These are phyloP conservation scores for Fusarium sacchari DNA, from an alignment of 2,329 filamentous ascomycete species.

Conservation along the genomic window DNA sequence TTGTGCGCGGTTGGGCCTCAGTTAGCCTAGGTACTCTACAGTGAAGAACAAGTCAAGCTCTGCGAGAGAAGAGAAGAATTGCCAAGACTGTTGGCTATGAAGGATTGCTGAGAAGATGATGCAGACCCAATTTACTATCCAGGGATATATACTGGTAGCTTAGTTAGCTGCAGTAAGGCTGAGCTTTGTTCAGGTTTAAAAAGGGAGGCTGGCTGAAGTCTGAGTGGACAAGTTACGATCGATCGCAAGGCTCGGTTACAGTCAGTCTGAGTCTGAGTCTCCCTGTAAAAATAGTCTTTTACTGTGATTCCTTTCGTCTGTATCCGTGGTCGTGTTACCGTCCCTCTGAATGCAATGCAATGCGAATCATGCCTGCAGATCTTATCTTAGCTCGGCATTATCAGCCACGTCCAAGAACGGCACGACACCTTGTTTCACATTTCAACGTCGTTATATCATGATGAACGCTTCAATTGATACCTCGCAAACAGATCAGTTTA, in stretches of 20 bases:
- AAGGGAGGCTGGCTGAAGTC: slow-evolving; percentile 17
- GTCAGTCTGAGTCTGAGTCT: neutral
- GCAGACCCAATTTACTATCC: slow-evolving; percentile 3
- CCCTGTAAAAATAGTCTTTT: neutral
- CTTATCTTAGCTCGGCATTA: neutral
- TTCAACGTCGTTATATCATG: neutral
- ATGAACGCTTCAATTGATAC: neutral
- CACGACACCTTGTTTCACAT: slow-evolving; percentile 5
- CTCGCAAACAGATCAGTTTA: neutral
- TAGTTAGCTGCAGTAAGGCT: slow-evolving; percentile 27
- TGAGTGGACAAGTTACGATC: slow-evolving; percentile 10
- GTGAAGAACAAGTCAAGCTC: neutral
- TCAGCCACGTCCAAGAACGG: slow-evolving; percentile 6
- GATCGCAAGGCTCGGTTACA: neutral
- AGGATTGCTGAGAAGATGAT: slow-evolving; percentile 21
- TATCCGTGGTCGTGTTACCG: neutral
- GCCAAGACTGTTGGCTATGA: neutral
- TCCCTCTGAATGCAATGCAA: neutral
- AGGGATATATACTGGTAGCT: slow-evolving; percentile 2
- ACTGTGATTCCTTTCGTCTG: too few relatives aligned
- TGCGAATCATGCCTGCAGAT: slow-evolving; percentile 5
- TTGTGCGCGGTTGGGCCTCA: neutral
- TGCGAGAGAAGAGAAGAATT: neutral
- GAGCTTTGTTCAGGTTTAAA: slow-evolving; percentile 6
- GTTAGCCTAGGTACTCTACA: neutral